Conservation (phyloP, 495 filamentous ascomycete species). For the Echria macrotheca region DNA sequence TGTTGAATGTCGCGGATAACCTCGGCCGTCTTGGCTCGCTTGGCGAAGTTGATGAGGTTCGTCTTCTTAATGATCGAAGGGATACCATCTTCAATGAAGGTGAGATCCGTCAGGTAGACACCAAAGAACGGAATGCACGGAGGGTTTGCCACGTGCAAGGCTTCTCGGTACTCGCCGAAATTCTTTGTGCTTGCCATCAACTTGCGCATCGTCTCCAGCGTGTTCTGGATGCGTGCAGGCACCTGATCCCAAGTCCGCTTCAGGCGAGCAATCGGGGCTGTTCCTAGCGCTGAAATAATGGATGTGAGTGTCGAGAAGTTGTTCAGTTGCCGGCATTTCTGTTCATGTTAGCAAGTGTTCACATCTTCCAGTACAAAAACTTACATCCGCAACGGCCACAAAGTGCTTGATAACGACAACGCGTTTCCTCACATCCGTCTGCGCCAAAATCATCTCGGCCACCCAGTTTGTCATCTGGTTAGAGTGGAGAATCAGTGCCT, state of each 20-base stretch:
- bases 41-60: constrained; percentile 95
- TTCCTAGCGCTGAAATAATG: constrained; percentile 91
- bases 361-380: constrained; percentile 19
- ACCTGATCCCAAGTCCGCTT: constrained; percentile 94
- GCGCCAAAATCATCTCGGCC: constrained; percentile 97
- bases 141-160: constrained; percentile 84
- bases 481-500: constrained; percentile 91
- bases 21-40: constrained; percentile 94
- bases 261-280: constrained; percentile 89
- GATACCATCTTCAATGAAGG: constrained; percentile 98
- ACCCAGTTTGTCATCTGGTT: constrained; percentile 99
- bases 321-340: constrained; percentile 92
- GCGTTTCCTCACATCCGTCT: constrained; percentile 87
- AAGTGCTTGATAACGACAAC: constrained; percentile 99
- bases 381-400: constrained; percentile 88
- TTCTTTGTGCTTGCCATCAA: constrained; percentile 98
- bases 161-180: constrained; percentile 93
- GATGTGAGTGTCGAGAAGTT: constrained; percentile 99
- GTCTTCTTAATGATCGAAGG: constrained; percentile 91
- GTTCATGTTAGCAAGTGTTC: constrained; percentile 21
- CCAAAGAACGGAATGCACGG: constrained; percentile 99
- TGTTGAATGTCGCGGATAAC: constrained; percentile 98
- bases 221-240: constrained; percentile 69
- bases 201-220: constrained; percentile 83
- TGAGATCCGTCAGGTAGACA: constrained; percentile 95